Evolutionary conservation across 2,329 filamentous ascomycete genomes (phyloP).

Genomic region (Epichloe aotearoae): DNA sequence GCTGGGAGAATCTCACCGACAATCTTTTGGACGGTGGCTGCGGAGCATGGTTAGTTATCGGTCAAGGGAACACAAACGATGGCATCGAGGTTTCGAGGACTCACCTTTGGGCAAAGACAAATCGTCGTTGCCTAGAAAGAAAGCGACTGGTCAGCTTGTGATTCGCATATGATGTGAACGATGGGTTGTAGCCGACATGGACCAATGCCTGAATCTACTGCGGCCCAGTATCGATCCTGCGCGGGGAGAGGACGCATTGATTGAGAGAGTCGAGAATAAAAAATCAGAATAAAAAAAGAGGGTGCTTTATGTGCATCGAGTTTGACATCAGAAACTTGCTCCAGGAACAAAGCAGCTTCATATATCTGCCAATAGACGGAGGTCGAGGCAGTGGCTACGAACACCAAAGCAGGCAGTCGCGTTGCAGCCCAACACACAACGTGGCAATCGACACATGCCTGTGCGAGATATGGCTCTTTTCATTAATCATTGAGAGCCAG

Average conservation of each 20-base stretch:
- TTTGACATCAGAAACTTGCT: not conserved
- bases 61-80: not conserved
- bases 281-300: not conserved
- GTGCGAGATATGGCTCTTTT: not conserved
- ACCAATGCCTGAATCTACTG: slow-evolving; percentile 9
- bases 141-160: slow-evolving; percentile 18
- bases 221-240: slow-evolving; percentile 18
- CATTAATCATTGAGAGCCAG: not conserved
- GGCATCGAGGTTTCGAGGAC: slow-evolving; percentile 6
- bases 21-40: slow-evolving; percentile 67
- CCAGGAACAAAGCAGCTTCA: not conserved
- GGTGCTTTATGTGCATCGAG: not conserved
- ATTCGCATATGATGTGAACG: not conserved
- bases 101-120: slow-evolving; percentile 52
- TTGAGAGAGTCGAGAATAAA: not conserved
- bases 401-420: not conserved
- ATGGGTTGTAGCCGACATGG: not conserved
- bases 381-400: not conserved
- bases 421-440: not conserved
- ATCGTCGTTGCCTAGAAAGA: slow-evolving; percentile 44
- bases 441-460: not conserved
- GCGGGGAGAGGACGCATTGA: slow-evolving; percentile 9
- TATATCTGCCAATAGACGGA: not conserved
- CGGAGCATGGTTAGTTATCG: slow-evolving; percentile 15
- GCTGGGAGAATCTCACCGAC: slow-evolving; percentile 84